Evolutionary conservation across 2,329 filamentous ascomycete genomes (phyloP).

Genomic region (Trichophaea hybrida): DNA sequence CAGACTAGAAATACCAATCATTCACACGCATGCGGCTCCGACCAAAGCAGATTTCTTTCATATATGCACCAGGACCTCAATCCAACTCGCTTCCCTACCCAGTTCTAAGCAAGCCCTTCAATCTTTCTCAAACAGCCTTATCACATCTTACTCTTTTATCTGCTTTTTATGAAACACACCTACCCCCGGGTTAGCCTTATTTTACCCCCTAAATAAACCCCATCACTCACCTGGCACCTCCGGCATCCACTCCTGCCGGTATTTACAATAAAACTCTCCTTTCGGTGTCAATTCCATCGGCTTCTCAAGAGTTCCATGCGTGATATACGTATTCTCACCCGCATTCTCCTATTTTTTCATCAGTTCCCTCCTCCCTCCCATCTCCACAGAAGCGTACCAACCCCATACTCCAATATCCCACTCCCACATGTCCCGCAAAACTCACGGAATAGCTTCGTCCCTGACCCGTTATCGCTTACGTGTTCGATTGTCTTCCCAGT

Average conservation of each 20-base stretch:
- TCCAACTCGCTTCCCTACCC: too few species aligned
- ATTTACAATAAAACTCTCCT: conserved; percentile 5
- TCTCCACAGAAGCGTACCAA: neutral
- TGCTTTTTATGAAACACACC: conserved; percentile 5
- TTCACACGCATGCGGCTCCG: too few species aligned
- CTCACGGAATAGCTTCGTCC: neutral
- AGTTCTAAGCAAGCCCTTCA: too few species aligned
- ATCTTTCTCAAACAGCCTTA: too few species aligned
- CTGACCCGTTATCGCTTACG: neutral
- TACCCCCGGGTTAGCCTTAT: neutral
- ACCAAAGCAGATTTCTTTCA: too few species aligned
- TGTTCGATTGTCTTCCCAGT: neutral
- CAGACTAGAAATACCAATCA: too few species aligned
- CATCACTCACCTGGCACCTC: neutral
- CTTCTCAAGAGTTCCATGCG: neutral
- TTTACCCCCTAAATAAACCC: neutral
- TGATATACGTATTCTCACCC: conserved; percentile 2
- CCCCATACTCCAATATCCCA: conserved; percentile 7
- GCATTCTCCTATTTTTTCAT: neutral
- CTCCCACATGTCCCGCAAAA: conserved; percentile 8
- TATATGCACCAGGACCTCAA: too few species aligned
- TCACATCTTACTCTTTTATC: conserved; percentile 3
- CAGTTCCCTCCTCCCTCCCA: neutral
- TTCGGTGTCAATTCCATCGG: neutral
- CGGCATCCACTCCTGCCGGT: conserved; percentile 1